A percentile compares a stretch with the other conserved stretches of the same genome.
phyloP scores from a whole-genome alignment of 75 land plant species.

The Sequoiadendron giganteum region DNA sequence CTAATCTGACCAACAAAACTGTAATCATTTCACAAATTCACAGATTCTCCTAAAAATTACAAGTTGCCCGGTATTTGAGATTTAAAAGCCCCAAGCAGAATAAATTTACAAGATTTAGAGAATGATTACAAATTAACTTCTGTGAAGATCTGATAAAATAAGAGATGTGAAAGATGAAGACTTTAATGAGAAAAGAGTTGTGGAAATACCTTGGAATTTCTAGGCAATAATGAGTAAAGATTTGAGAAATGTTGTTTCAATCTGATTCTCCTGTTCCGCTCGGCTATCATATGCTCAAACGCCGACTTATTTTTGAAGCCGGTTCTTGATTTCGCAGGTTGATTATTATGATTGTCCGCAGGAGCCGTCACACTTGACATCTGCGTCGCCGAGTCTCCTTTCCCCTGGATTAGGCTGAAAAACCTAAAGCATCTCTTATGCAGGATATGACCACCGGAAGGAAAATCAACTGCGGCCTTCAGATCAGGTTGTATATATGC shows the following conservation, averaged over 20 bases:
- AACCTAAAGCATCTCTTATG: neutral
- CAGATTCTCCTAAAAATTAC: too few species aligned
- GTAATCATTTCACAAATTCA: too few species aligned
- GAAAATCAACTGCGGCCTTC: neutral
- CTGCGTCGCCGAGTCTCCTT: neutral
- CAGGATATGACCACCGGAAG: neutral
- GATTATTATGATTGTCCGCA: neutral
- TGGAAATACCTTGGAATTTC: neutral
- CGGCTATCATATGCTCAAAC: conserved; percentile 12
- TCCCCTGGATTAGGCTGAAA: neutral
- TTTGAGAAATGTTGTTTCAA: neutral
- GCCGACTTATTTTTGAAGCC: neutral
- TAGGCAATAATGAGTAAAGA: neutral
- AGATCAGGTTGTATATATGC: neutral
- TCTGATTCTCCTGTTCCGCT: conserved; percentile 6
- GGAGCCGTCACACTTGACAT: neutral
- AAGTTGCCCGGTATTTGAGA: too few species aligned
- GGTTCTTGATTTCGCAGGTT: neutral
- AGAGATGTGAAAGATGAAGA: neutral
- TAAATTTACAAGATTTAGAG: too few species aligned
- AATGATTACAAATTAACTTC: neutral
- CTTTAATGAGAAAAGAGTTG: neutral
- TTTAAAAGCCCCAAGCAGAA: too few species aligned
- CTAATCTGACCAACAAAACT: too few species aligned
- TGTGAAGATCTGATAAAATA: neutral